phyloP scores from a whole-genome alignment of 495 filamentous ascomycete genomes.

The Hyaloscypha variabilis region DNA sequence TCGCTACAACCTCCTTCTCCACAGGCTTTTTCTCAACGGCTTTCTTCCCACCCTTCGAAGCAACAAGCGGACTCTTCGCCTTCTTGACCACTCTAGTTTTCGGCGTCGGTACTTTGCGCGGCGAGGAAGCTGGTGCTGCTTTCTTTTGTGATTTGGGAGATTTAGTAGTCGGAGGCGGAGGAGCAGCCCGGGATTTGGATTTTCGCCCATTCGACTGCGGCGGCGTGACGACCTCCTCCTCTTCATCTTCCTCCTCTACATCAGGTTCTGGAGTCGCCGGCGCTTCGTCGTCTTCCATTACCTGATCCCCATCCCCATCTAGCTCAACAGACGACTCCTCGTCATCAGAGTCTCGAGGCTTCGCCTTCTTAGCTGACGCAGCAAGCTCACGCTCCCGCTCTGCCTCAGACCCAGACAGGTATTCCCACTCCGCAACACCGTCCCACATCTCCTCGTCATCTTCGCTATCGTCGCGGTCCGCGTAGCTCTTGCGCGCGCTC shows the following conservation, averaged over 20 bases:
- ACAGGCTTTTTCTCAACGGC: neutral
- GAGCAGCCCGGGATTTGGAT: neutral
- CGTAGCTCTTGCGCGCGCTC: constrained; percentile 41
- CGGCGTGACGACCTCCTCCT: constrained; percentile 16
- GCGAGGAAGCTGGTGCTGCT: neutral
- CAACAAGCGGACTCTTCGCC: neutral
- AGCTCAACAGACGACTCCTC: neutral
- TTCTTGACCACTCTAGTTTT: constrained; percentile 6
- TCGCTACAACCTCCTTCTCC: neutral
- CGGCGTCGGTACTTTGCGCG: neutral
- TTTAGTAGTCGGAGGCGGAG: too few species aligned
- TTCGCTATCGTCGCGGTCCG: constrained; percentile 53
- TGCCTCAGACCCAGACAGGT: constrained; percentile 31
- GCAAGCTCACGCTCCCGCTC: constrained; percentile 29
- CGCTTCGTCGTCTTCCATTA: too few species aligned
- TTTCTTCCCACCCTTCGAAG: constrained; percentile 8
- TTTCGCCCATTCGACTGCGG: constrained; percentile 16
- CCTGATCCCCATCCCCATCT: too few species aligned
- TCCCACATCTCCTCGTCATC: constrained; percentile 61
- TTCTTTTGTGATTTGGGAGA: constrained; percentile 10
- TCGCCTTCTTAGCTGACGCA: constrained; percentile 24
- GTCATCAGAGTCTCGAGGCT: neutral
- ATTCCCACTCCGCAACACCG: constrained; percentile 58
- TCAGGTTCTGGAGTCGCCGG: too few species aligned
- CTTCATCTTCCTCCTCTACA: constrained; percentile 7